Evolutionary conservation across 805 yeast genomes (phyloP).

Genomic region (Saturnispora gosingensis): DNA sequence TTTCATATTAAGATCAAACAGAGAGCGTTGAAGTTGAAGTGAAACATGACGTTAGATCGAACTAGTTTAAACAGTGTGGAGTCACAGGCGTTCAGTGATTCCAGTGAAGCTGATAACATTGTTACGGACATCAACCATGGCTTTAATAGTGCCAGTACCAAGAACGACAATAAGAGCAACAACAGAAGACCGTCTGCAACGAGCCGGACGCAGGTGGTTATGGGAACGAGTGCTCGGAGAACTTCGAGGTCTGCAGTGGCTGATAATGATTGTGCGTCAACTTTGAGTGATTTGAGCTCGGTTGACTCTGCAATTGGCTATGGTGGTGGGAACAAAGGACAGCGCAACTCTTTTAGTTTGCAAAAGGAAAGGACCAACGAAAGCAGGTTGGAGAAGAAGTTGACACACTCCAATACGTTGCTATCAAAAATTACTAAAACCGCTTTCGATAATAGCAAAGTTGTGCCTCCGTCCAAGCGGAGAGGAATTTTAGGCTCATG

Average conservation of each 20-base stretch:
- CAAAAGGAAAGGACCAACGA: background rate
- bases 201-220: constrained; percentile 3
- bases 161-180: background rate
- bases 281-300: background rate
- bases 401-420: constrained; percentile 7
- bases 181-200: constrained; percentile 7
- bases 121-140: background rate
- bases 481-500: constrained; percentile 51
- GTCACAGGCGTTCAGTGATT: background rate
- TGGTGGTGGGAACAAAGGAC: background rate
- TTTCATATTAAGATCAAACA: background rate
- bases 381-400: constrained; percentile 1
- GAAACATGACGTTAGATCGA: background rate
- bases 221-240: background rate
- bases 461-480: constrained; percentile 34
- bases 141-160: background rate
- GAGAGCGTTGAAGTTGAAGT: background rate
- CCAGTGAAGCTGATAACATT: background rate
- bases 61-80: background rate
- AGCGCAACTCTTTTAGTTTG: background rate
- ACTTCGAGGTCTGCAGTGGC: background rate
- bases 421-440: constrained; percentile 14
- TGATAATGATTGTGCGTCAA: background rate
- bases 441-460: constrained; percentile 19
- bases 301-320: background rate